Evolutionary conservation across 2,329 filamentous ascomycete species (phyloP).

Genomic region (Alternaria novae-zelandiae): DNA sequence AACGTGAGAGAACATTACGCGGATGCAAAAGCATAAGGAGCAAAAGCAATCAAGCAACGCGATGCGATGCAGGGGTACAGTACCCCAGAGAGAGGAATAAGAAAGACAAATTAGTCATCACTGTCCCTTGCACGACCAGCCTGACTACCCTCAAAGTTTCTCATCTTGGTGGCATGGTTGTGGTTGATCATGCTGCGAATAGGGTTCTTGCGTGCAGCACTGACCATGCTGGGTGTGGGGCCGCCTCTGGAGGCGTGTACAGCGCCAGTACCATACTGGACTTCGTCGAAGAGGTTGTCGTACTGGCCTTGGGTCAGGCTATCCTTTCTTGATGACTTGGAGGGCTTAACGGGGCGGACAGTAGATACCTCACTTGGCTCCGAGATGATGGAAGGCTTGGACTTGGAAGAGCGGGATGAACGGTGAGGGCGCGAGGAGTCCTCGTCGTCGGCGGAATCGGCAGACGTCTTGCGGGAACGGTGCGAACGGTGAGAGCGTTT

Average conservation of each 20-base stretch:
- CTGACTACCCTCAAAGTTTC: slow-evolving; percentile 31
- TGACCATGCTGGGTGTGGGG: slow-evolving; percentile 48
- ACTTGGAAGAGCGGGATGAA: slow-evolving; percentile 22
- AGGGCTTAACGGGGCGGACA: slow-evolving; percentile 34
- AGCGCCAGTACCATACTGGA: slow-evolving; percentile 39
- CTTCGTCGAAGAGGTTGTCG: slow-evolving; percentile 36
- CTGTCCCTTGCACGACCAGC: neutral
- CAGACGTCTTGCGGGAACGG: slow-evolving; percentile 34
- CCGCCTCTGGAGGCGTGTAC: slow-evolving; percentile 38
- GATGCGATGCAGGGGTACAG: slow-evolving; percentile 1
- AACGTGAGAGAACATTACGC: neutral
- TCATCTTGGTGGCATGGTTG: slow-evolving; percentile 41
- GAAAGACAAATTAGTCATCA: neutral
- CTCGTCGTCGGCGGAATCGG: slow-evolving; percentile 27
- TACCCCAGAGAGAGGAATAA: neutral
- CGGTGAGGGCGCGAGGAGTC: slow-evolving; percentile 21
- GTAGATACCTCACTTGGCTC: slow-evolving; percentile 47
- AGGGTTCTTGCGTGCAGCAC: slow-evolving; percentile 38
- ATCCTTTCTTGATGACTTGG: slow-evolving; percentile 37
- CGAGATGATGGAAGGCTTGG: slow-evolving; percentile 28
- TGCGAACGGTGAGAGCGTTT: slow-evolving; percentile 35
- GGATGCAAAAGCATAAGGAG: neutral
- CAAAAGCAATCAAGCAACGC: neutral
- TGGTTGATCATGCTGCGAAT: slow-evolving; percentile 47
- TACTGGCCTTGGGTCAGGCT: slow-evolving; percentile 38